Evolutionary conservation across 768 basidiomycete species (phyloP).

Genomic region (Leccinum sublutescens): DNA sequence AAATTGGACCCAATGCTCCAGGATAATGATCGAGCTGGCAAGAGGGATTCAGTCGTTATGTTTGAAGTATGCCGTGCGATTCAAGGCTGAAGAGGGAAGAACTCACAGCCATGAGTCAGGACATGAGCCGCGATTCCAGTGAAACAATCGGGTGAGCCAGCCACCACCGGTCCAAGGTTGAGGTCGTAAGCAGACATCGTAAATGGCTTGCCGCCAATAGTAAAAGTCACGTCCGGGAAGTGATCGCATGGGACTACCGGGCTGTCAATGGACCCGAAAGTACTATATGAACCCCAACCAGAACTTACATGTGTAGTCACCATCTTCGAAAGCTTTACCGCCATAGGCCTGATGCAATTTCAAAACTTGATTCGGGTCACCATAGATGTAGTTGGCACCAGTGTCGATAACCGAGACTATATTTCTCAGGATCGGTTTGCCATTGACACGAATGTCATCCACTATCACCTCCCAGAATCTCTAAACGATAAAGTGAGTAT

Average conservation of each 20-base stretch:
- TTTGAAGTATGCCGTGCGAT: no score
- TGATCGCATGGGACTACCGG: background rate
- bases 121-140: background rate
- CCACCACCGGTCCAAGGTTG: background rate
- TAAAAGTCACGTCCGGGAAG: background rate
- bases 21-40: no score
- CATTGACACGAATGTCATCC: background rate
- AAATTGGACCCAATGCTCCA: no score
- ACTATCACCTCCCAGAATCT: background rate
- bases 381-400: background rate
- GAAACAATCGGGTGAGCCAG: background rate
- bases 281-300: background rate
- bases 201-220: background rate
- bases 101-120: background rate
- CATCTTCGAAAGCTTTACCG: background rate
- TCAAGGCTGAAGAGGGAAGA: no score
- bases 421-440: background rate
- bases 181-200: background rate
- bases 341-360: background rate
- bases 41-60: no score
- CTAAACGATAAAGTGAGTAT: background rate
- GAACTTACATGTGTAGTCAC: background rate
- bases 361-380: background rate
- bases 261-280: background rate
- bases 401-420: background rate